These are phyloP conservation scores for Hyphodiscus sp. DNA, from an alignment of 2,329 filamentous ascomycete genomes.

Conservation along the genomic window DNA sequence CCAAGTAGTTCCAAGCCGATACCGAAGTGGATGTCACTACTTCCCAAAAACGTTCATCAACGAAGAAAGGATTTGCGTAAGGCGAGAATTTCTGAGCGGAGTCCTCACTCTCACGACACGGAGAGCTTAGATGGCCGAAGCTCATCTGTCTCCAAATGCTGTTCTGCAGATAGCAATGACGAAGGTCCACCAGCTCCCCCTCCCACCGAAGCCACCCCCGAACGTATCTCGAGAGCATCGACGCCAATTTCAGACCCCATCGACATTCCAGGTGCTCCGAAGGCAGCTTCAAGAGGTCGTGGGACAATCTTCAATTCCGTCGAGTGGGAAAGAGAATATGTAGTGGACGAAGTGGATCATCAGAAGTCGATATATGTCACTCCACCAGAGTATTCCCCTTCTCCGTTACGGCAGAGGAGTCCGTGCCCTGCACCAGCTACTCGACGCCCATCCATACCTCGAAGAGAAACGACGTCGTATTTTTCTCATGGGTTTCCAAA, in stretches of 20 bases:
- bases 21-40: constrained; percentile 33
- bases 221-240: no score
- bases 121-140: neutral
- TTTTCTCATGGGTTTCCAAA: neutral
- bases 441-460: constrained; percentile 1
- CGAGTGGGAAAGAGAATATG: no score
- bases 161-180: no score
- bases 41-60: constrained; percentile 23
- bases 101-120: neutral
- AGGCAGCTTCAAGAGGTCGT: no score
- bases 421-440: constrained; percentile 10
- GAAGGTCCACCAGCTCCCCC: no score
- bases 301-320: no score
- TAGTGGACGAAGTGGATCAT: neutral
- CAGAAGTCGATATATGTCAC: constrained; percentile 2
- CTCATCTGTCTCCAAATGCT: no score
- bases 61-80: constrained; percentile 6
- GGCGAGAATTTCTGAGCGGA: neutral
- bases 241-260: no score
- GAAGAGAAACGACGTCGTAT: neutral
- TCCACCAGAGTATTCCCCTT: neutral
- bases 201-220: no score
- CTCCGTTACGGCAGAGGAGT: constrained; percentile 9
- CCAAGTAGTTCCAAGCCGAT: constrained; percentile 46
- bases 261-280: no score